Conservation (phyloP, 768 basidiomycete genomes). For the Strobilomyces confusus region DNA sequence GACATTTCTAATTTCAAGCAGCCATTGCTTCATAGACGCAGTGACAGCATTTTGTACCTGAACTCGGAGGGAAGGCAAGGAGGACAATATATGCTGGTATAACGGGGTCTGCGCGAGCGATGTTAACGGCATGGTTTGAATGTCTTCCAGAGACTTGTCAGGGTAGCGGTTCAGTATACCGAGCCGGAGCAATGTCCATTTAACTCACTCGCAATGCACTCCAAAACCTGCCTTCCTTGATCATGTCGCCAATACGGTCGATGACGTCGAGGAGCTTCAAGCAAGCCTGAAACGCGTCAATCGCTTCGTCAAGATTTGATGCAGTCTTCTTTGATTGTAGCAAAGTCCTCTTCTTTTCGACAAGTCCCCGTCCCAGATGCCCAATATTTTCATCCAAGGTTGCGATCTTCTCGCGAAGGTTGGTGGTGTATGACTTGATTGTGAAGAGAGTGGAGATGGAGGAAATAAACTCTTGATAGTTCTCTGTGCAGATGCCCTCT, state of each 20-base stretch:
- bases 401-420: constrained; percentile 88
- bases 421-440: constrained; percentile 94
- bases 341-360: constrained; percentile 90
- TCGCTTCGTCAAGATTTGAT: constrained; percentile 91
- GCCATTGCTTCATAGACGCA: constrained; percentile 94
- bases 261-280: constrained; percentile 90
- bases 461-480: constrained; percentile 97
- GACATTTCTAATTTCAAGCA: constrained; percentile 89
- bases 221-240: constrained; percentile 92
- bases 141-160: constrained; percentile 88
- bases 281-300: constrained; percentile 92
- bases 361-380: constrained; percentile 80
- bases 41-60: constrained; percentile 94
- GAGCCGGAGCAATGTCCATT: constrained; percentile 1
- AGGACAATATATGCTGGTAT: constrained; percentile 87
- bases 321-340: constrained; percentile 91
- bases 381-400: constrained; percentile 84
- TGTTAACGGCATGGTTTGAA: constrained; percentile 83
- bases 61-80: constrained; percentile 81
- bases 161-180: constrained; percentile 29
- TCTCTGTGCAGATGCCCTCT: constrained; percentile 91
- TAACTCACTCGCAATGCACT: constrained; percentile 85
- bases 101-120: constrained; percentile 91
- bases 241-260: constrained; percentile 88
- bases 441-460: constrained; percentile 96